Evolutionary conservation across 352 stramenopile species (phyloP).

Genomic region (Phytopythium montanum): DNA sequence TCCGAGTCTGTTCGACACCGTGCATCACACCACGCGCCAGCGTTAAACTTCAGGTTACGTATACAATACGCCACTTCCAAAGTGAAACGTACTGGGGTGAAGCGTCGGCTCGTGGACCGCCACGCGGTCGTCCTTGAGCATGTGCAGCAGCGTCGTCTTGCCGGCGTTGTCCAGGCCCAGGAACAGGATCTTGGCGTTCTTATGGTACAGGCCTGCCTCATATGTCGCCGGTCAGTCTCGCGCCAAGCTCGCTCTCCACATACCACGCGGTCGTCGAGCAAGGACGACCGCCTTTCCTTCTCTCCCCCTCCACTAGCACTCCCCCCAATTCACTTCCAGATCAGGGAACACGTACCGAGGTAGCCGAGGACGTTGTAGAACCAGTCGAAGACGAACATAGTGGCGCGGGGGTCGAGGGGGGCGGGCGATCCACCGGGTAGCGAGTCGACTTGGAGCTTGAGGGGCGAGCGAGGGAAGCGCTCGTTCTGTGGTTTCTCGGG

Average conservation of each 20-base stretch:
- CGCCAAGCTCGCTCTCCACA: no score
- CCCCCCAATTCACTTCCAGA: neutral
- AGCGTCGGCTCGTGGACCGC: slow-evolving; percentile 95
- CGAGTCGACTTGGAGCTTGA: no score
- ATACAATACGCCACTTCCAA: neutral
- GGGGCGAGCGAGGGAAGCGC: no score
- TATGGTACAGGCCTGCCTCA: slow-evolving; percentile 97
- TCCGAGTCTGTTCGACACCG: slow-evolving; percentile 67
- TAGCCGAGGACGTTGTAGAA: slow-evolving; percentile 94
- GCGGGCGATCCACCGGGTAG: no score
- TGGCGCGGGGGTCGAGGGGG: slow-evolving; percentile 3
- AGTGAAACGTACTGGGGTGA: slow-evolving; percentile 84
- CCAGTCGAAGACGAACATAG: slow-evolving; percentile 96
- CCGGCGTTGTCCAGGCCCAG: slow-evolving; percentile 99
- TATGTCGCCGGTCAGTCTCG: neutral
- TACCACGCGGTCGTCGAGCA: no score
- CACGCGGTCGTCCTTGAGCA: slow-evolving; percentile 99
- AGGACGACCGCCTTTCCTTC: no score
- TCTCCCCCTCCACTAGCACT: no score
- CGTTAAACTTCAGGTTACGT: neutral
- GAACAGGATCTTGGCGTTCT: slow-evolving; percentile 99
- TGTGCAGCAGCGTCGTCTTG: slow-evolving; percentile 99
- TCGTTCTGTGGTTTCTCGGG: no score
- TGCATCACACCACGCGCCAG: neutral
- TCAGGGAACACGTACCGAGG: slow-evolving; percentile 61